Conservation (phyloP, 2,329 filamentous ascomycete genomes). For the Colletotrichum tanaceti region DNA sequence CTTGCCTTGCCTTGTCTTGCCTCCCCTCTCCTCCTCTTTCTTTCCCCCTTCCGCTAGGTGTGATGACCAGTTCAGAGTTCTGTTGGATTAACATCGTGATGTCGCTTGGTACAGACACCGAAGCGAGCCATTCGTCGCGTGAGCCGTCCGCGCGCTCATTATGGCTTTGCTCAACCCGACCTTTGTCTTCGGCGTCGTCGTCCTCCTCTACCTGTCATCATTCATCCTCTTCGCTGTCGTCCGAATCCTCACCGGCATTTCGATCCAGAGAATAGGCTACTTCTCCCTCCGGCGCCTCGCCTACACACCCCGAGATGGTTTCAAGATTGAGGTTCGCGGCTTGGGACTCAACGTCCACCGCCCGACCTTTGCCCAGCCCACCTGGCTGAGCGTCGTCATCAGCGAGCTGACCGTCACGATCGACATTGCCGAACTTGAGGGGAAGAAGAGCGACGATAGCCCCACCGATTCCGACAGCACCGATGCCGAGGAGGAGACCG, state of each 20-base stretch:
- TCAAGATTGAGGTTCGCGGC: slow-evolving; percentile 89
- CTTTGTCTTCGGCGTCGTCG: slow-evolving; percentile 85
- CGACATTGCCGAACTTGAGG: slow-evolving; percentile 76
- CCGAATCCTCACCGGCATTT: slow-evolving; percentile 91
- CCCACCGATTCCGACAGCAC: slow-evolving; percentile 46
- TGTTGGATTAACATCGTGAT: slow-evolving; percentile 24
- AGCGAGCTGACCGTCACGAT: slow-evolving; percentile 87
- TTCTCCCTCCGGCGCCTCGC: slow-evolving; percentile 90
- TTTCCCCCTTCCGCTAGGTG: too few relatives aligned
- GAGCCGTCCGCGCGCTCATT: slow-evolving; percentile 43
- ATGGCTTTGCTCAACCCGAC: slow-evolving; percentile 80
- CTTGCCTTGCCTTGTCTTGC: slow-evolving; percentile 1
- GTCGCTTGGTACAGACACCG: slow-evolving; percentile 27
- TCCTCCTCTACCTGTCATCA: slow-evolving; percentile 88
- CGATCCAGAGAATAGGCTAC: slow-evolving; percentile 94
- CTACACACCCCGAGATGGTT: slow-evolving; percentile 88
- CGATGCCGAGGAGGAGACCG: slow-evolving; percentile 39
- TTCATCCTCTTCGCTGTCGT: slow-evolving; percentile 95
- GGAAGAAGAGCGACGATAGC: slow-evolving; percentile 55
- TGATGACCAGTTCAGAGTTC: background rate
- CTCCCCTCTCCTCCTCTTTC: slow-evolving; percentile 4
- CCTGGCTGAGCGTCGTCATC: slow-evolving; percentile 92
- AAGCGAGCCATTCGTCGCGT: slow-evolving; percentile 27
- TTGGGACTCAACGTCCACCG: slow-evolving; percentile 89
- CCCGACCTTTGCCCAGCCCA: slow-evolving; percentile 96